Percentiles rank a stretch among this genome's conserved stretches.
Evolutionary conservation across 805 yeast species (phyloP).

Genomic region (Yarrowia sp.): DNA sequence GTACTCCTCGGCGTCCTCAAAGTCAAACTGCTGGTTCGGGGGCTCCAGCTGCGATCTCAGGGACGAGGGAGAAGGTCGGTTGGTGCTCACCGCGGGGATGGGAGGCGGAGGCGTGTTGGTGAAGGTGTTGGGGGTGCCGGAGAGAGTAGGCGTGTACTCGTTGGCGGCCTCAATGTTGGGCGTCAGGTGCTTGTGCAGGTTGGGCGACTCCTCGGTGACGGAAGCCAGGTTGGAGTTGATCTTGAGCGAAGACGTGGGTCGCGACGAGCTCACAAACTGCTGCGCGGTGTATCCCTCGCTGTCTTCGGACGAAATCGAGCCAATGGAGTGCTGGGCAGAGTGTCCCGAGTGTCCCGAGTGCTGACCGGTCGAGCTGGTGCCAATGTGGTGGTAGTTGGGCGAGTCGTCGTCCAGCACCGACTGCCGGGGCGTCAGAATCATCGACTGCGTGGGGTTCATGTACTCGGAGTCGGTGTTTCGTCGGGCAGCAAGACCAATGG

Average conservation of each 20-base stretch:
- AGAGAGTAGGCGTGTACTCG: conserved; percentile 31
- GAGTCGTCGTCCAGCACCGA: conserved; percentile 48
- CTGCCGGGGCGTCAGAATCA: conserved; percentile 44
- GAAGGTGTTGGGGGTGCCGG: conserved; percentile 9
- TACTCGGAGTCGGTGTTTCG: conserved; percentile 42
- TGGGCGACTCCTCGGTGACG: conserved; percentile 28
- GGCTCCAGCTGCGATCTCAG: conserved; percentile 24
- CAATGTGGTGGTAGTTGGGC: conserved; percentile 34
- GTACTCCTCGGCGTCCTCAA: conserved; percentile 20
- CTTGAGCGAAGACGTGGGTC: conserved; percentile 28
- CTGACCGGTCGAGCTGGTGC: conserved; percentile 26
- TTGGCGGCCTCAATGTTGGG: conserved; percentile 27
- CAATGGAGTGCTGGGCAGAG: conserved; percentile 14
- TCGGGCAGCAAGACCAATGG: conserved; percentile 25
- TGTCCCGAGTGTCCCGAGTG: conserved; percentile 2
- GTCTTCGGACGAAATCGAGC: conserved; percentile 35
- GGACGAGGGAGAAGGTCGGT: conserved; percentile 30
- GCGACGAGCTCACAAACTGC: conserved; percentile 31
- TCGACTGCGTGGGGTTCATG: conserved; percentile 45
- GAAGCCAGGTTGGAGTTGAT: conserved; percentile 28
- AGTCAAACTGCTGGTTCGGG: conserved; percentile 29
- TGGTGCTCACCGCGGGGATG: conserved; percentile 29
- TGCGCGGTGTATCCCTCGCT: conserved; percentile 15
- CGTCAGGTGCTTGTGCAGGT: conserved; percentile 23
- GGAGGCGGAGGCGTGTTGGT: conserved; percentile 31